A percentile compares a stretch with the other conserved stretches of the same genome.
These are phyloP conservation scores for Hypoxylon cercidicola DNA, from an alignment of 495 filamentous ascomycete species.

Conservation along the genomic window DNA sequence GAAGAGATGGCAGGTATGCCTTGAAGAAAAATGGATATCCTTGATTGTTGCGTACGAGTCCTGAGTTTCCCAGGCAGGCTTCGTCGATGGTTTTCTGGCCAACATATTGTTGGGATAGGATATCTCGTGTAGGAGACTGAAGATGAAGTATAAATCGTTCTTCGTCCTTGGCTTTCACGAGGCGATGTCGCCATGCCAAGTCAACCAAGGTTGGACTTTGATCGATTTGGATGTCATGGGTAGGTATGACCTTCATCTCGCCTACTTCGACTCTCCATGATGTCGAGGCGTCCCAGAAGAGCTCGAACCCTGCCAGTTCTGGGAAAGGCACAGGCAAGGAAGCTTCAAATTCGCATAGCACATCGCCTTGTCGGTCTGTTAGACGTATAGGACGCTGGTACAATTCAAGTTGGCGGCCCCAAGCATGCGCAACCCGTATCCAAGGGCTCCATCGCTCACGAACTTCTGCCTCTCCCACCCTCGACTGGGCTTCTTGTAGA, in stretches of 20 bases:
- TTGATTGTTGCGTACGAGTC: constrained; percentile 48
- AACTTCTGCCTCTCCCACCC: constrained; percentile 62
- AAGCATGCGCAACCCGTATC: constrained; percentile 66
- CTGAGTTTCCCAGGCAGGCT: constrained; percentile 12
- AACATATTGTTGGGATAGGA: constrained; percentile 30
- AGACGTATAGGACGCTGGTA: constrained; percentile 46
- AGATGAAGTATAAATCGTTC: constrained; percentile 56
- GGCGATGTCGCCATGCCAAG: constrained; percentile 58
- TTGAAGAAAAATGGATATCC: constrained; percentile 48
- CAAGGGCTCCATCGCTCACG: constrained; percentile 72
- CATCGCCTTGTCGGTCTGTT: constrained; percentile 44
- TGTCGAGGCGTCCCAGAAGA: constrained; percentile 62
- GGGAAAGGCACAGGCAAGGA: constrained; percentile 59
- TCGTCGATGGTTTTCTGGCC: constrained; percentile 31
- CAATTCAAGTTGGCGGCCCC: constrained; percentile 49
- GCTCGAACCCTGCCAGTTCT: constrained; percentile 51
- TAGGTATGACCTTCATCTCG: constrained; percentile 23
- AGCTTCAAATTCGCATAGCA: constrained; percentile 54
- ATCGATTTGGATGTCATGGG: constrained; percentile 43
- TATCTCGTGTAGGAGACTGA: constrained; percentile 40
- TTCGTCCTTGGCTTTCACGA: constrained; percentile 41
- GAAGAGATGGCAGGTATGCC: constrained; percentile 42
- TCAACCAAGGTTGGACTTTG: constrained; percentile 61
- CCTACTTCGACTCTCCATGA: constrained; percentile 54
- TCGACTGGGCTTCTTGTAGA: constrained; percentile 53